phyloP scores from a whole-genome alignment of 75 land plant genomes.

The Pinus tabuliformis region DNA sequence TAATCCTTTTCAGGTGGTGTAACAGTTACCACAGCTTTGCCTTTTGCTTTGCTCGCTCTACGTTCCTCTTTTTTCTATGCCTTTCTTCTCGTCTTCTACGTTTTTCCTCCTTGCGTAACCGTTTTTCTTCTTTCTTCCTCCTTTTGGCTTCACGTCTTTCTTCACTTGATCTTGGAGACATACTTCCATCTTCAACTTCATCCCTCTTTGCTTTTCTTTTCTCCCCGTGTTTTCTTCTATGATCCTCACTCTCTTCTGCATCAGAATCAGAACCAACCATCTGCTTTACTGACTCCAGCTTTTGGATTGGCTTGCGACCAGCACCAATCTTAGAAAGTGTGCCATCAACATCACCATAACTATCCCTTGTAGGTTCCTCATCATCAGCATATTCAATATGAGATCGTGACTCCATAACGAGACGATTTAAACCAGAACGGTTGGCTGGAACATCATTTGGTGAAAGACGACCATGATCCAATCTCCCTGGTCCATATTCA shows the following conservation, averaged over 20 bases:
- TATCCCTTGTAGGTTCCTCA: slow-evolving; percentile 3
- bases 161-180: slow-evolving; percentile 33
- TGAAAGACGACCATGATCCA: slow-evolving; percentile 5
- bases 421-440: background rate
- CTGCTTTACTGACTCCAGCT: slow-evolving; percentile 1
- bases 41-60: slow-evolving; percentile 53
- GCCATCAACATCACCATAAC: slow-evolving; percentile 3
- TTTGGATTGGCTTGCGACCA: slow-evolving; percentile 1
- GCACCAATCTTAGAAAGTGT: slow-evolving; percentile 6
- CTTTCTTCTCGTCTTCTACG: slow-evolving; percentile 70
- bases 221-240: slow-evolving; percentile 13
- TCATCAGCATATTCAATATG: slow-evolving; percentile 9
- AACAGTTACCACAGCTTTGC: slow-evolving; percentile 22
- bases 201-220: slow-evolving; percentile 38
- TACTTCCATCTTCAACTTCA: slow-evolving; percentile 41
- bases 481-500: slow-evolving; percentile 26
- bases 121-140: slow-evolving; percentile 75
- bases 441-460: background rate
- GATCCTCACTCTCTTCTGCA: slow-evolving; percentile 26
- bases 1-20: slow-evolving; percentile 12
- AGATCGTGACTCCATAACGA: background rate
- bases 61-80: slow-evolving; percentile 65
- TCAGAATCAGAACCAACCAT: slow-evolving; percentile 23
- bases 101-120: slow-evolving; percentile 72
- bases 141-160: slow-evolving; percentile 62